These are phyloP conservation scores for Penicillium sp. DNA, from an alignment of 2,329 filamentous ascomycete genomes.

Conservation along the genomic window DNA sequence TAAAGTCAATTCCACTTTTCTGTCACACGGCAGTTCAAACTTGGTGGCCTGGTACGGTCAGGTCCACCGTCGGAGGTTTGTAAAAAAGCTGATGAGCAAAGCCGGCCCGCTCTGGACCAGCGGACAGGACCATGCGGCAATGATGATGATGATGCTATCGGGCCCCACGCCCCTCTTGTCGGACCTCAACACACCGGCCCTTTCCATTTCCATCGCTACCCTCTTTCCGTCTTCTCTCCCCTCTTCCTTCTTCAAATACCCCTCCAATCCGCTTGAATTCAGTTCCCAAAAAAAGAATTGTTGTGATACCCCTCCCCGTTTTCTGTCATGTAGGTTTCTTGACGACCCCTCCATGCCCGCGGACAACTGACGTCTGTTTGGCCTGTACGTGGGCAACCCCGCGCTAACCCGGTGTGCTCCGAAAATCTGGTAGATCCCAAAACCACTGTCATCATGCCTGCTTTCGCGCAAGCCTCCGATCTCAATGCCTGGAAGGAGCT, in stretches of 20 bases:
- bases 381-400: slow-evolving; percentile 15
- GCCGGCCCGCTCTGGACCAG: slow-evolving; percentile 12
- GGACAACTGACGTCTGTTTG: not conserved
- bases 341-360: not conserved
- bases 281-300: too few species aligned
- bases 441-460: slow-evolving; percentile 28
- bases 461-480: slow-evolving; percentile 67
- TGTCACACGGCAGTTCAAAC: too few species aligned
- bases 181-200: slow-evolving; percentile 25
- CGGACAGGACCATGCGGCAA: slow-evolving; percentile 15
- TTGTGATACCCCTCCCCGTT: slow-evolving; percentile 8
- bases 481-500: slow-evolving; percentile 85
- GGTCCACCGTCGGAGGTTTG: not conserved
- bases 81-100: slow-evolving; percentile 3
- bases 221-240: slow-evolving; percentile 6
- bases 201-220: slow-evolving; percentile 18
- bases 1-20: too few species aligned
- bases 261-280: not conserved
- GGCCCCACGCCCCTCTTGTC: slow-evolving; percentile 25
- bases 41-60: slow-evolving; percentile 1
- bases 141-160: slow-evolving; percentile 17
- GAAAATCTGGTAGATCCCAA: slow-evolving; percentile 5
- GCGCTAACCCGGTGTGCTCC: slow-evolving; percentile 19
- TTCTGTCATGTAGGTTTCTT: slow-evolving; percentile 4
- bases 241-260: not conserved